phyloP scores from a whole-genome alignment of 768 basidiomycete species.

The Mycena olivaceomarginata region DNA sequence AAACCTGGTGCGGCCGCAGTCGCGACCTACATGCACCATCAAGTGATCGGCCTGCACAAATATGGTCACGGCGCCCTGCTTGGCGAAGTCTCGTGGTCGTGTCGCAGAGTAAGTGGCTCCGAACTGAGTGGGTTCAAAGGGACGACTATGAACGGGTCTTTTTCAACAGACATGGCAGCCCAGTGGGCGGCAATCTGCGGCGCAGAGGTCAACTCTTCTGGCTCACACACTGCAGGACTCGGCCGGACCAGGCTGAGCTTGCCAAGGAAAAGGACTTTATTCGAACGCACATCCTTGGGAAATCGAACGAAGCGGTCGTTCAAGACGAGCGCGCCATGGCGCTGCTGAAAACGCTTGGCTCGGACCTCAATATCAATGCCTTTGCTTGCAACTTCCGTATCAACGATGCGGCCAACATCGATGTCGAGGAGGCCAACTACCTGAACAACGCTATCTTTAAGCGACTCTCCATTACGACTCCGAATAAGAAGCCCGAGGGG shows the following conservation, averaged over 20 bases:
- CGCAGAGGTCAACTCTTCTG: slow-evolving; percentile 15
- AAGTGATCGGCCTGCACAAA: slow-evolving; percentile 62
- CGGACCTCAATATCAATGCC: slow-evolving; percentile 66
- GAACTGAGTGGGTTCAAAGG: slow-evolving; percentile 61
- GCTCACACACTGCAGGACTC: slow-evolving; percentile 10
- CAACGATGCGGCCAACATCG: slow-evolving; percentile 56
- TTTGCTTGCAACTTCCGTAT: slow-evolving; percentile 66
- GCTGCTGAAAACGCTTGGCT: slow-evolving; percentile 54
- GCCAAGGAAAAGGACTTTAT: slow-evolving; percentile 58
- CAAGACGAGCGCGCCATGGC: slow-evolving; percentile 51
- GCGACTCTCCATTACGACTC: slow-evolving; percentile 57
- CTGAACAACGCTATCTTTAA: slow-evolving; percentile 64
- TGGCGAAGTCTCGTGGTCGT: slow-evolving; percentile 61
- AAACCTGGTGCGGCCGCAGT: slow-evolving; percentile 68
- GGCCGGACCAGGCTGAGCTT: slow-evolving; percentile 20
- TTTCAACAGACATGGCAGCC: slow-evolving; percentile 60
- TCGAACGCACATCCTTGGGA: slow-evolving; percentile 52
- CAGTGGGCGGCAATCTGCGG: slow-evolving; percentile 60
- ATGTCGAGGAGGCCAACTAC: slow-evolving; percentile 63
- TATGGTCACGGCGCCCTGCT: slow-evolving; percentile 63
- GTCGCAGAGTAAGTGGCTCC: slow-evolving; percentile 53
- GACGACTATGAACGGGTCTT: slow-evolving; percentile 58
- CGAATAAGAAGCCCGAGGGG: slow-evolving; percentile 46
- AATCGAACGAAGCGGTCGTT: slow-evolving; percentile 54
- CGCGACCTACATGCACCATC: slow-evolving; percentile 60